phyloP scores from a whole-genome alignment of 495 filamentous ascomycete genomes.

The Lichenothelia convexa region DNA sequence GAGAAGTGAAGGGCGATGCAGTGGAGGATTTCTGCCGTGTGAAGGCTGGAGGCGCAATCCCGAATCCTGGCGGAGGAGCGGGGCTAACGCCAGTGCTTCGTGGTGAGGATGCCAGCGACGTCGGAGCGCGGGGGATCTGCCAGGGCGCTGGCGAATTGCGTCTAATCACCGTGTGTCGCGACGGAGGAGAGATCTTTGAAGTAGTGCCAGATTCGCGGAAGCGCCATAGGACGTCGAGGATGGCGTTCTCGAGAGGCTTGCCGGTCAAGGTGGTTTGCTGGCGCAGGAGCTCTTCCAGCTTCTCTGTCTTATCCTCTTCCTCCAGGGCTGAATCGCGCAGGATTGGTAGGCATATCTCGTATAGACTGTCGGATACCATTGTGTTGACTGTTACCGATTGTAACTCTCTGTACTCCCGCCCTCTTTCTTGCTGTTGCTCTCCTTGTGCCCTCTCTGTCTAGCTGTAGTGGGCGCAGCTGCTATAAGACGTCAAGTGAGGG shows the following conservation, averaged over 20 bases:
- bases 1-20: slow-evolving; percentile 81
- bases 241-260: slow-evolving; percentile 68
- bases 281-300: slow-evolving; percentile 68
- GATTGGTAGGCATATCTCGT: slow-evolving; percentile 76
- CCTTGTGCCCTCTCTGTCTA: too few relatives aligned
- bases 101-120: slow-evolving; percentile 59
- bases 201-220: slow-evolving; percentile 62
- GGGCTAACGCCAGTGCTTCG: slow-evolving; percentile 60
- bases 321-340: slow-evolving; percentile 67
- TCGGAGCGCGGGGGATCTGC: slow-evolving; percentile 61
- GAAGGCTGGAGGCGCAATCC: slow-evolving; percentile 47
- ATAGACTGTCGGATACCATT: slow-evolving; percentile 86
- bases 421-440: too few relatives aligned
- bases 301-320: slow-evolving; percentile 92
- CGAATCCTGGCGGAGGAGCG: slow-evolving; percentile 61
- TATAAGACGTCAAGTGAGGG: too few relatives aligned
- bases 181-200: slow-evolving; percentile 58
- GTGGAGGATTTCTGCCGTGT: slow-evolving; percentile 55
- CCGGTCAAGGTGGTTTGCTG: slow-evolving; percentile 61
- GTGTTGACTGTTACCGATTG: too few relatives aligned
- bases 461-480: too few relatives aligned
- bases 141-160: slow-evolving; percentile 84
- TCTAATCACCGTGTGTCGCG: slow-evolving; percentile 75
- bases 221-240: slow-evolving; percentile 84
- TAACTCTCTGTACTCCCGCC: too few relatives aligned